phyloP scores from a whole-genome alignment of 176 grass and related monocot species.

The maize (Zea mays) region Zm-B73-REFERENCE-NAM-5.0 NC_050101.1:67750501-67751000 shows the following conservation, averaged over 20 bases:
- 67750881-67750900: constrained; percentile 37
- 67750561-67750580: constrained; percentile 31
- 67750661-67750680: constrained; percentile 39
- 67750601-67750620: constrained; percentile 42
- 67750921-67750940: constrained; percentile 39
- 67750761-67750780: neutral
- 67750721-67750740: neutral
- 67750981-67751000: neutral
- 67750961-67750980: neutral
- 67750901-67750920: constrained; percentile 54
- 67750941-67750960: constrained; percentile 33
- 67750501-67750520: constrained; percentile 25
- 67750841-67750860: neutral
- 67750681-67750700: neutral
- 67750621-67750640: constrained; percentile 33
- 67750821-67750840: neutral
- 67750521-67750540: constrained; percentile 48
- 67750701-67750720: neutral
- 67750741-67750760: neutral
- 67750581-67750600: no score
- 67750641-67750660: constrained; percentile 51
- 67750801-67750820: neutral
- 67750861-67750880: neutral
- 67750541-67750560: constrained; percentile 51
- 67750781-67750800: constrained; percentile 20